Conservation (phyloP, 2,329 filamentous ascomycete species). For the Neofusicoccum sp. region DNA sequence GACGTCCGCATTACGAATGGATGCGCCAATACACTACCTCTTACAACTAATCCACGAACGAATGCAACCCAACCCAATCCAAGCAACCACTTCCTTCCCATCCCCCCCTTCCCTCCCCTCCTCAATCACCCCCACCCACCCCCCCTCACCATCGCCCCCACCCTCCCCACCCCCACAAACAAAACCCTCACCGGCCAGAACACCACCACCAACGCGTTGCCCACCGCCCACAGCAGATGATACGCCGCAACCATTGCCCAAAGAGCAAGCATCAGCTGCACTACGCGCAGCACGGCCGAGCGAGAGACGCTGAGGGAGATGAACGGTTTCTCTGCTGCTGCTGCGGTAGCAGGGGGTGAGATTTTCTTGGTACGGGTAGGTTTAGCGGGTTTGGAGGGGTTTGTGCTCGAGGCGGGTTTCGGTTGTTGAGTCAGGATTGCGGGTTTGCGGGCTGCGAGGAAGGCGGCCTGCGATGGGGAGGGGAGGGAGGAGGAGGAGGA, state of each 20-base stretch:
- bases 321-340: not conserved
- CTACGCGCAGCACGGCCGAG: not conserved
- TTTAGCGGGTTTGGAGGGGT: too few relatives aligned
- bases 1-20: too few relatives aligned
- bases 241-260: not conserved
- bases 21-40: too few relatives aligned
- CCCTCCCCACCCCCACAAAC: not conserved
- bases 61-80: not conserved
- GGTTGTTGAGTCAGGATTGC: too few relatives aligned
- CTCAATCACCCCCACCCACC: not conserved
- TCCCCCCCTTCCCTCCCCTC: too few relatives aligned
- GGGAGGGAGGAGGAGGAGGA: not conserved
- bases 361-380: too few relatives aligned
- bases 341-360: not conserved
- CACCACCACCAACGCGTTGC: not conserved
- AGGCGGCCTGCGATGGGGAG: not conserved
- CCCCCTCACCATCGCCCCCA: not conserved
- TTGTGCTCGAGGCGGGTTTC: too few relatives aligned
- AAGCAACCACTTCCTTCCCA: not conserved
- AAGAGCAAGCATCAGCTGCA: not conserved
- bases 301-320: not conserved
- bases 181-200: constrained; percentile 1
- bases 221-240: constrained; percentile 1
- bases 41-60: too few relatives aligned
- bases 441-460: not conserved